A percentile compares a stretch with the other conserved stretches of the same genome.
Conservation (phyloP, 495 filamentous ascomycete genomes). For the Xylaria flabelliformis region DNA sequence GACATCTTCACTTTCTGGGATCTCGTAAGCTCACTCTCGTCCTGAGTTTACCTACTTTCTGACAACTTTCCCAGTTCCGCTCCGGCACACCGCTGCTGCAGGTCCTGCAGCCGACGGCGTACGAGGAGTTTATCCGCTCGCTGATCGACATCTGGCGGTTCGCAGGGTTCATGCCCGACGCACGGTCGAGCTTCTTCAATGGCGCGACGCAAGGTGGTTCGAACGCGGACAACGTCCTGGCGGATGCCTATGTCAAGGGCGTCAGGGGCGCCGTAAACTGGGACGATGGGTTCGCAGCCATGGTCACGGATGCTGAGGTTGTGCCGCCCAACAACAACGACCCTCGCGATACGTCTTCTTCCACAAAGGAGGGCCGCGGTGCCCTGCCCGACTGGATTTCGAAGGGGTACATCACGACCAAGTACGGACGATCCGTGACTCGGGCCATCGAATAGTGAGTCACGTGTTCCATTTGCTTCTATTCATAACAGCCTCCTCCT, state of each 20-base stretch:
- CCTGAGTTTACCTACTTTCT: neutral
- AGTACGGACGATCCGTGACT: constrained; percentile 65
- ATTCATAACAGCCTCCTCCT: neutral
- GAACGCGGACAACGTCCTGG: constrained; percentile 76
- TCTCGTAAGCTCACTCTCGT: constrained; percentile 33
- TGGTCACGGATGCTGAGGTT: constrained; percentile 74
- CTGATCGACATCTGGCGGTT: constrained; percentile 74
- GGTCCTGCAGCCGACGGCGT: constrained; percentile 65
- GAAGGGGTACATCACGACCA: constrained; percentile 69
- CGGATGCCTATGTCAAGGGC: constrained; percentile 77
- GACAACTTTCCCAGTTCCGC: constrained; percentile 56
- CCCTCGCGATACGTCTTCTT: constrained; percentile 63
- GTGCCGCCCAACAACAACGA: constrained; percentile 66
- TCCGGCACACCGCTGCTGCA: constrained; percentile 69
- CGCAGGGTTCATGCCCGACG: constrained; percentile 71
- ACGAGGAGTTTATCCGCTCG: constrained; percentile 71
- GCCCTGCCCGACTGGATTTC: constrained; percentile 73
- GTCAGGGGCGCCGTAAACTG: constrained; percentile 69
- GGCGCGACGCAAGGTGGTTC: constrained; percentile 74
- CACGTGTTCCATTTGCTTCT: neutral
- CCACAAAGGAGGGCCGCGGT: constrained; percentile 73
- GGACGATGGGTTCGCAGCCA: constrained; percentile 71
- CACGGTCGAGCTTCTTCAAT: constrained; percentile 73
- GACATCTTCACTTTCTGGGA: constrained; percentile 66
- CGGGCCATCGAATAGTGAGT: constrained; percentile 70